Evolutionary conservation across 441 rosid genomes (phyloP), one percentile per base, ranked within the genome.

Genomic region (Bocquillonia castaneifolia): DNA sequence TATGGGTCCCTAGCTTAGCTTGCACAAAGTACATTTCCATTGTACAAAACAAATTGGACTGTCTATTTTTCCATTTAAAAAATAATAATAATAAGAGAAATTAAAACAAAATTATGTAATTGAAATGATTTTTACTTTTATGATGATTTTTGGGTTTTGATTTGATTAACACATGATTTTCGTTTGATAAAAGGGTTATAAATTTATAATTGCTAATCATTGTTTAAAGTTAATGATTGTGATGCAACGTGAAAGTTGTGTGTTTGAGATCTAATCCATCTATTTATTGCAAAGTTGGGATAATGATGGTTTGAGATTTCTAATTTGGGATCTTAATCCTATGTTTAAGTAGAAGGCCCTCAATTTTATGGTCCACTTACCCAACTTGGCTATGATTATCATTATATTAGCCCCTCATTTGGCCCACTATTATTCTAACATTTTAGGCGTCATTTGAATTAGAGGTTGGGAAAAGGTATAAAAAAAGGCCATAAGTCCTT

Each of bases 1-100:
- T 31, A 18, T 20, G 55, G 62, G 22, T 15, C 70, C 10, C 53
- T 28, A 55, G 55, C 65, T 63, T 40, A 75, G 67, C 69, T 55
- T n/a, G 55, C 64, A 59, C 36, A 60, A 70, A 70, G 74, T 67
- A 67, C 79, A 45, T 3, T 26, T 69, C 59, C 65, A 51, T 9
- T 68, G 70, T 70, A 61, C 75, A 68, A 53, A 58, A 53, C 42
- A 31, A 47, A 47, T 10, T n/a, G 28, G 15, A 47, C 4, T 1
- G 1, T 6, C 39, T 47, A 13, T 23, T 14, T 6, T 18, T 18
- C 1, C 8, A 3, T 34, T 3, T 3, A 34, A 34, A 34, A 34
- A 34, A 34, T 34, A 34, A 34, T 34, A 34, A 34, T 34, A 10
- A 10, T 5, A 10, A 3, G 12, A 1, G 14, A 3, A 3, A 40